A percentile compares a stretch with the other conserved stretches of the same genome.
Evolutionary conservation across 1,139 yeast genomes (phyloP).

Genomic region (Candida labiduridarum): DNA sequence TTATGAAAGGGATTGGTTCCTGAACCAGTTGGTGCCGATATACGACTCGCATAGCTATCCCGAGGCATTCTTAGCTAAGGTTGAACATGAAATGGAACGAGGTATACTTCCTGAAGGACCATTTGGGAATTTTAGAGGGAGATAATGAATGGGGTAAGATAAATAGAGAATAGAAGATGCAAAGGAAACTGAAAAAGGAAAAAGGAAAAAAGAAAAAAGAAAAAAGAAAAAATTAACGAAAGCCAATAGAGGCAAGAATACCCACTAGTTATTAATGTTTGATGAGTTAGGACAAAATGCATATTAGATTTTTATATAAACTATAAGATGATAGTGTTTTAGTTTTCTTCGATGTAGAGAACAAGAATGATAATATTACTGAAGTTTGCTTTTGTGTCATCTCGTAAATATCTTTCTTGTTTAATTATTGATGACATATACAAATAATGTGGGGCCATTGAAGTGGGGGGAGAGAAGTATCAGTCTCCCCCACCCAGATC

Average conservation of each 20-base stretch:
- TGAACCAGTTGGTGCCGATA: constrained; percentile 24
- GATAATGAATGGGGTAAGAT: not conserved
- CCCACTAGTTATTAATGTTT: not conserved
- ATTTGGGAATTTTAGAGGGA: constrained; percentile 24
- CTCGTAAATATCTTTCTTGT: not conserved
- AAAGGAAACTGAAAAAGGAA: not conserved
- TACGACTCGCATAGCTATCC: constrained; percentile 37
- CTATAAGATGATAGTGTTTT: not conserved
- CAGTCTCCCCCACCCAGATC: too few relatives aligned
- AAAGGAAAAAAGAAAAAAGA: not conserved
- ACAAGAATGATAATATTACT: too few relatives aligned
- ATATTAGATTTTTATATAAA: not conserved
- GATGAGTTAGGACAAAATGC: constrained; percentile 1
- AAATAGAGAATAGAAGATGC: not conserved
- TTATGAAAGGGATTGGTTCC: constrained; percentile 22
- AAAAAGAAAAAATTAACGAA: not conserved
- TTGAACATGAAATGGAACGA: constrained; percentile 13
- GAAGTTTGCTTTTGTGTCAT: not conserved
- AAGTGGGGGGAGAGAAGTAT: not conserved
- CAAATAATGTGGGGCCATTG: not conserved
- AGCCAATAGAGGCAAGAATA: not conserved
- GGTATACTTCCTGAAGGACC: constrained; percentile 19
- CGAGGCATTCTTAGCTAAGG: constrained; percentile 16
- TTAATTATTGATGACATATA: not conserved
- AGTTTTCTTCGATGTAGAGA: too few relatives aligned